Percentiles rank a stretch among this genome's conserved stretches.
Conservation (phyloP, 148 eudicot genomes). For the Chenopodium quinoa region DNA sequence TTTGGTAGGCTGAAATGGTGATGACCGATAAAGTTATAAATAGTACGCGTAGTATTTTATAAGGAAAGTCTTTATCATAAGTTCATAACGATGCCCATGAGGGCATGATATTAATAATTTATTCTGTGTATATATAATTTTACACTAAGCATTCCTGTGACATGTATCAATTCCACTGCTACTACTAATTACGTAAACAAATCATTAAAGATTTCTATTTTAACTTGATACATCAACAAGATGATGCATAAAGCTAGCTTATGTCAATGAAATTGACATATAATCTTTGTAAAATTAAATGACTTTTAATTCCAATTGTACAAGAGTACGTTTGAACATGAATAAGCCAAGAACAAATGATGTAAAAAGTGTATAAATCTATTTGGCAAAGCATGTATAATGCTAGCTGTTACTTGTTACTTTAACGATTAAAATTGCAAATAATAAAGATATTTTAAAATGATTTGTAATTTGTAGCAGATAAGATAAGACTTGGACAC, state of each 20-base stretch:
- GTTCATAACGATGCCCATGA: too few relatives aligned
- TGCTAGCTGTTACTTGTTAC: slow-evolving; percentile 3
- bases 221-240: not conserved
- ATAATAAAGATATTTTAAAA: not conserved
- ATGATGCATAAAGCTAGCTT: not conserved
- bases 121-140: not conserved
- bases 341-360: not conserved
- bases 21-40: too few relatives aligned
- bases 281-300: not conserved
- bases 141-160: not conserved
- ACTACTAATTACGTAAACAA: not conserved
- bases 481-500: slow-evolving; percentile 13
- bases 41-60: too few relatives aligned
- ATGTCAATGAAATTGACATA: not conserved
- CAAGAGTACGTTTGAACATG: not conserved
- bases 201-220: not conserved
- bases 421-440: not conserved
- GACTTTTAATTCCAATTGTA: not conserved
- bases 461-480: slow-evolving; percentile 3
- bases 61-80: too few relatives aligned
- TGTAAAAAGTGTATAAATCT: not conserved
- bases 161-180: not conserved
- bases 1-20: too few relatives aligned
- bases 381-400: not conserved
- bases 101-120: too few relatives aligned